A percentile compares a stretch with the other conserved stretches of the same genome.
Conservation (phyloP, 805 yeast species). For the Saccharomycopsis sp. region DNA sequence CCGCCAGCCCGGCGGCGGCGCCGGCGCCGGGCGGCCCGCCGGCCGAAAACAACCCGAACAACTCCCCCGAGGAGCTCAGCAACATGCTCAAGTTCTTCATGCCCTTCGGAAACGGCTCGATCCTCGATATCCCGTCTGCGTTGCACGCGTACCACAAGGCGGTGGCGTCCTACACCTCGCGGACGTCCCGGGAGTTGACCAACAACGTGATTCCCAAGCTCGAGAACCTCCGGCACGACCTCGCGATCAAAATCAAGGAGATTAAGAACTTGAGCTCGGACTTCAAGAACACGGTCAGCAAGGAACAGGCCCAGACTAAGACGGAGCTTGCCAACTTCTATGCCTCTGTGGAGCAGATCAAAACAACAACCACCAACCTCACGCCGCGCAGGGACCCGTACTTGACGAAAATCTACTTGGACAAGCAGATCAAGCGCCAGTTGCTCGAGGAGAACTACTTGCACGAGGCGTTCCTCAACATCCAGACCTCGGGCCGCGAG, state of each 20-base stretch:
- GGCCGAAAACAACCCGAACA: conserved; percentile 18
- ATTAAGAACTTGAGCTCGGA: conserved; percentile 77
- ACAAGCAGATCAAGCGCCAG: conserved; percentile 71
- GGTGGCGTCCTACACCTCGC: conserved; percentile 51
- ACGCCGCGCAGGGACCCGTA: conserved; percentile 73
- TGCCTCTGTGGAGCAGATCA: conserved; percentile 61
- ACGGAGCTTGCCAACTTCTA: conserved; percentile 45
- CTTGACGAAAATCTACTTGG: conserved; percentile 61
- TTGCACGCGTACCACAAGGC: conserved; percentile 49
- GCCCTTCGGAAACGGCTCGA: conserved; percentile 52
- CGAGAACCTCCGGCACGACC: conserved; percentile 65
- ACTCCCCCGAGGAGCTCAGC: conserved; percentile 28
- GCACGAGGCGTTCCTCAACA: conserved; percentile 81
- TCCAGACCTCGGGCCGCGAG: conserved; percentile 83
- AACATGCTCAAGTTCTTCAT: conserved; percentile 39
- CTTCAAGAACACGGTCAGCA: conserved; percentile 67
- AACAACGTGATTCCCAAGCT: conserved; percentile 52
- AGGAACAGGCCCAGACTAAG: conserved; percentile 64
- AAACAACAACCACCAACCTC: conserved; percentile 36
- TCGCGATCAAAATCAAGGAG: conserved; percentile 79
- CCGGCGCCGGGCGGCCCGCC: too few relatives aligned
- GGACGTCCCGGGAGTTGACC: conserved; percentile 53
- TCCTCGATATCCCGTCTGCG: conserved; percentile 53
- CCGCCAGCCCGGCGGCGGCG: neutral
- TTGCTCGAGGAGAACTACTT: conserved; percentile 77